These are phyloP conservation scores for Sisymbrium altissimum DNA, from an alignment of 345 rosid species.

Conservation along the genomic window DNA sequence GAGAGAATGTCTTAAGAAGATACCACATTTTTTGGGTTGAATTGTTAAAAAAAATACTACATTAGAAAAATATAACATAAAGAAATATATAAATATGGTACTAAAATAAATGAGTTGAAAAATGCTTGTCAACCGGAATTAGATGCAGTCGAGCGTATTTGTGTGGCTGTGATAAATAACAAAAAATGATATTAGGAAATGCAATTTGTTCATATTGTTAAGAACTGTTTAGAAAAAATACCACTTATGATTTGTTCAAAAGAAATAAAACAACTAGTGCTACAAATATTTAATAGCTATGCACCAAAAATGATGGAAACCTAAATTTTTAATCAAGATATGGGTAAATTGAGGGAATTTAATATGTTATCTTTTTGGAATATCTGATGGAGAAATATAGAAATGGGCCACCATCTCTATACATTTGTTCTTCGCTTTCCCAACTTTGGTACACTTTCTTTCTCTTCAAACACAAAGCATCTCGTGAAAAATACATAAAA, in stretches of 20 bases:
- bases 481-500: not conserved
- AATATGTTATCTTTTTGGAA: constrained; percentile 4
- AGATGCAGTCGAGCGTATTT: not conserved
- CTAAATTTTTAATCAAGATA: not conserved
- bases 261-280: not conserved
- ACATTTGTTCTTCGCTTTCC: constrained; percentile 15
- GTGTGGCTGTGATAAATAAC: not conserved
- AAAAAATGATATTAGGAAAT: not conserved
- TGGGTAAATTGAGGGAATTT: not conserved
- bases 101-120: not conserved
- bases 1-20: not conserved
- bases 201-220: not conserved
- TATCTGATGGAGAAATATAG: constrained; percentile 20
- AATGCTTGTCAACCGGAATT: not conserved
- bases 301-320: constrained; percentile 5
- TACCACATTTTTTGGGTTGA: too few species aligned
- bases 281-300: not conserved
- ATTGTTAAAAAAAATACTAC: not conserved
- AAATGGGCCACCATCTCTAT: constrained; percentile 20
- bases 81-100: not conserved
- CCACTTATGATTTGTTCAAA: too few species aligned
- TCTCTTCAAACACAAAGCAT: constrained; percentile 9
- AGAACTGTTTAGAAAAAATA: not conserved
- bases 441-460: not conserved
- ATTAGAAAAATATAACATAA: not conserved